Base-by-base conservation (phyloP, 2,329 filamentous ascomycete species). In the Stachybotrys echinatus region DNA sequence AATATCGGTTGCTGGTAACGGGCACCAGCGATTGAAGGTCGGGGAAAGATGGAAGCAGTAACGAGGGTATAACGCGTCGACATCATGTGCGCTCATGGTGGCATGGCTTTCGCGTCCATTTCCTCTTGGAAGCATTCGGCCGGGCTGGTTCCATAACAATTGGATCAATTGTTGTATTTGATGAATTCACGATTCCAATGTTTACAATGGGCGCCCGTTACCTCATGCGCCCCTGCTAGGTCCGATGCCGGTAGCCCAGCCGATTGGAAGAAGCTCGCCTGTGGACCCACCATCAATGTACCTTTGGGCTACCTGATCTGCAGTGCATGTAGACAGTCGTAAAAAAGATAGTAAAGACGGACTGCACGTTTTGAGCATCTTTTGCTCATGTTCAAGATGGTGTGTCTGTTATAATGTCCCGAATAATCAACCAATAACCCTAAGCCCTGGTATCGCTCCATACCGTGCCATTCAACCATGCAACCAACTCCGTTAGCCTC, bases 31-130 rank as follows among this genome's bases (percentile, higher is more conserved):
- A 51, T 75, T 76, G 59, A 79, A 74, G 23, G 83, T 86, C 4
- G 80, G 81, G 17, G 83, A 82, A 23, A 84, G 72, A 52, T 77
- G 70, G 61, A 85, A 84, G 63, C 83, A 85, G 64, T 84, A 84
- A 51, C 78, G 75, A 8, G 80, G 81, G 58, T 86, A 87, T 56
- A 79, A 67, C 49, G 55, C 55, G 53, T 18, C 10, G 17, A n/a
- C 17, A 18, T 7, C 18, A 8, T 40, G 58, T 60, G 67, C 67
- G 61, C 67, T 77, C 79, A 83, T 83, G 72, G 71, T n/a, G 27
- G 14, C 14, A 10, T 14, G 10, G 27, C 14, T 14, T 14, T 34
- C 27, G 14, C 14, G 5, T 34, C 12, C 14, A 34, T 34, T 34
- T 34, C n/a, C n/a, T 34, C 5, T 5, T 34, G 10, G 14, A 34